These are phyloP conservation scores for Casuarina cunninghamiana DNA, from an alignment of 306 rosid species.

Conservation along the genomic window DNA sequence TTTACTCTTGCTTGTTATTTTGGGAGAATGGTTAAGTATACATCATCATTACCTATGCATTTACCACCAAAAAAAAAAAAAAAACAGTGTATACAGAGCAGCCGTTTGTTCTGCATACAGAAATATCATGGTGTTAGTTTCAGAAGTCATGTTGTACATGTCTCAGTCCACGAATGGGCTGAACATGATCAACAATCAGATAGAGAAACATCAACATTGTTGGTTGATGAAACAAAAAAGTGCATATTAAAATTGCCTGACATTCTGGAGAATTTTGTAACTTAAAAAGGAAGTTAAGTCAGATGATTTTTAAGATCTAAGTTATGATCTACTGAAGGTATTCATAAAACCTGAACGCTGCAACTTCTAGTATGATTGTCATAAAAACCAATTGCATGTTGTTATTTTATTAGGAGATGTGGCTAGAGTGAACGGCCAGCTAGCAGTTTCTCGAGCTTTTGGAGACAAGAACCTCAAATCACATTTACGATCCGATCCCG, in stretches of 20 bases:
- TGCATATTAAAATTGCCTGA: background rate
- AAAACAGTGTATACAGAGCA: background rate
- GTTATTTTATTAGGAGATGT: conserved; percentile 62
- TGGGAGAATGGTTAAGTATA: background rate
- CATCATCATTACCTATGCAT: background rate
- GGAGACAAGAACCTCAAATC: conserved; percentile 86
- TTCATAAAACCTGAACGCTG: background rate
- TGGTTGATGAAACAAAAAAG: background rate
- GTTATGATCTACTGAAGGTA: background rate
- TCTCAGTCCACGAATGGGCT: background rate
- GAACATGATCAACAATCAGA: background rate
- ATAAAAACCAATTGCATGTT: conserved; percentile 10
- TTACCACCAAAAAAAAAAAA: too few species aligned
- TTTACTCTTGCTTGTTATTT: background rate
- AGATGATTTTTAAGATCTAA: background rate
- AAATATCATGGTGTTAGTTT: background rate
- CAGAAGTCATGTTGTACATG: background rate
- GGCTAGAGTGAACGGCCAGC: conserved; percentile 90
- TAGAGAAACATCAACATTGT: background rate
- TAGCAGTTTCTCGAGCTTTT: conserved; percentile 89
- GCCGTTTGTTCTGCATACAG: background rate
- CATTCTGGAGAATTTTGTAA: background rate
- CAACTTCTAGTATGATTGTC: background rate
- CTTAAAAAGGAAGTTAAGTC: background rate
- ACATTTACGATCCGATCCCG: conserved; percentile 81